These are phyloP conservation scores for Barnettozyma sp. DNA, from an alignment of 805 yeast species.

Conservation along the genomic window DNA sequence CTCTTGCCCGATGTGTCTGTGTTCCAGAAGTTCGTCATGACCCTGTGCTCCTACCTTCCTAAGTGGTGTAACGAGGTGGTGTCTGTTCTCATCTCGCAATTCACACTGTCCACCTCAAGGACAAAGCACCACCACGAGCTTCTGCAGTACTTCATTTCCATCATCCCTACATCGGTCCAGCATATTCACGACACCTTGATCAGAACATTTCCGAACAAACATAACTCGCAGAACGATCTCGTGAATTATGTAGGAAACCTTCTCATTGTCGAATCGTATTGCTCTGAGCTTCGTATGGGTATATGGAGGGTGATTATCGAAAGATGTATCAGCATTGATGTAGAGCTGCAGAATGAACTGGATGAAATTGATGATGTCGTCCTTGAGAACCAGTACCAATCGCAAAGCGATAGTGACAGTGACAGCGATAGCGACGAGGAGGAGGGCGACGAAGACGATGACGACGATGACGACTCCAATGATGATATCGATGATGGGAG, in stretches of 20 bases:
- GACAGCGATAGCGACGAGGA: constrained; percentile 29
- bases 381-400: constrained; percentile 24
- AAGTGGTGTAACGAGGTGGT: constrained; percentile 88
- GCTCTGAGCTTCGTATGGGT: constrained; percentile 64
- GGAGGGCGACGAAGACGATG: constrained; percentile 24
- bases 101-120: constrained; percentile 30
- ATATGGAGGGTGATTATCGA: constrained; percentile 81
- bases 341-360: constrained; percentile 80
- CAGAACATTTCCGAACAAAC: constrained; percentile 72
- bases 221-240: constrained; percentile 45
- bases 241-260: constrained; percentile 63
- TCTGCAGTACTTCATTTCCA: constrained; percentile 53
- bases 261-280: constrained; percentile 53
- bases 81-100: constrained; percentile 55
- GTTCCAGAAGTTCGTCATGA: constrained; percentile 67
- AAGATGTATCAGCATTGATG: constrained; percentile 78
- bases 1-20: constrained; percentile 38
- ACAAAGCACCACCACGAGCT: constrained; percentile 56
- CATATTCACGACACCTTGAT: constrained; percentile 53
- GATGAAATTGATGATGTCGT: constrained; percentile 58
- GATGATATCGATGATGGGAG: constrained; percentile 11
- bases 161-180: constrained; percentile 77
- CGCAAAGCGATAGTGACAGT: constrained; percentile 20
- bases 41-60: constrained; percentile 79
- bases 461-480: constrained; percentile 21